Evolutionary conservation across 495 filamentous ascomycete species (phyloP).

Genomic region (Arthonia radiata): DNA sequence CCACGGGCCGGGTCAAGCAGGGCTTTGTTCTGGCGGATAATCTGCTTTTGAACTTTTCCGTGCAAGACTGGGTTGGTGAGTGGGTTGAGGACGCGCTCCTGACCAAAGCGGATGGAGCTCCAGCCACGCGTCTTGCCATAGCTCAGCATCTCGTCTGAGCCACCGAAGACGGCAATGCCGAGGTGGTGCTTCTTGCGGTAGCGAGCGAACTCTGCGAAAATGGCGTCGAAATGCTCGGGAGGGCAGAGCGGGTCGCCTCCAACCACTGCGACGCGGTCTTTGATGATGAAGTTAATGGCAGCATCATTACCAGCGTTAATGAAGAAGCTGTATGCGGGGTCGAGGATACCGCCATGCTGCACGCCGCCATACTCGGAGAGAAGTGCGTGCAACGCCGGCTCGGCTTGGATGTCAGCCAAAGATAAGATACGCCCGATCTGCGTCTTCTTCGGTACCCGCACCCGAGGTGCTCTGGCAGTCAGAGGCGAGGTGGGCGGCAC

Average conservation of each 20-base stretch:
- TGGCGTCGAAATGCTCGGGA: conserved; percentile 4
- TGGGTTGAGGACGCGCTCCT: conserved; percentile 19
- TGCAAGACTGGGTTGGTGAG: conserved; percentile 17
- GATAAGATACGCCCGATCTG: too few species aligned
- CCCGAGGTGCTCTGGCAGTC: too few species aligned
- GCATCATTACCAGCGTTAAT: conserved; percentile 14
- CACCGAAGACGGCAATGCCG: conserved; percentile 18
- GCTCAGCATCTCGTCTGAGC: conserved; percentile 11
- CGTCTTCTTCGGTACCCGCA: too few species aligned
- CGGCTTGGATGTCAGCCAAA: conserved; percentile 13
- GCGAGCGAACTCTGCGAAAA: conserved; percentile 16
- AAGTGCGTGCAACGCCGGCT: conserved; percentile 11
- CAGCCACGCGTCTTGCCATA: conserved; percentile 12
- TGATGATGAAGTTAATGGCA: conserved; percentile 17
- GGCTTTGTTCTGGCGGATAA: conserved; percentile 15
- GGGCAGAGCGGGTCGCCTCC: conserved; percentile 19
- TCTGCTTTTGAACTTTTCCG: conserved; percentile 16
- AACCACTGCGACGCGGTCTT: conserved; percentile 15
- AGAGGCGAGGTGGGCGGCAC: too few species aligned
- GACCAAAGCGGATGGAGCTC: conserved; percentile 18
- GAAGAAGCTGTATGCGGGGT: conserved; percentile 19
- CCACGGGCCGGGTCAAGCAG: conserved; percentile 15
- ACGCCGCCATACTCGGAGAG: conserved; percentile 14
- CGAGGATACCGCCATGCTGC: conserved; percentile 22
- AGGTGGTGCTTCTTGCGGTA: conserved; percentile 11